Evolutionary conservation across 176 grass and related monocot species (phyloP).

Genomic region (Puya raimondii): DNA sequence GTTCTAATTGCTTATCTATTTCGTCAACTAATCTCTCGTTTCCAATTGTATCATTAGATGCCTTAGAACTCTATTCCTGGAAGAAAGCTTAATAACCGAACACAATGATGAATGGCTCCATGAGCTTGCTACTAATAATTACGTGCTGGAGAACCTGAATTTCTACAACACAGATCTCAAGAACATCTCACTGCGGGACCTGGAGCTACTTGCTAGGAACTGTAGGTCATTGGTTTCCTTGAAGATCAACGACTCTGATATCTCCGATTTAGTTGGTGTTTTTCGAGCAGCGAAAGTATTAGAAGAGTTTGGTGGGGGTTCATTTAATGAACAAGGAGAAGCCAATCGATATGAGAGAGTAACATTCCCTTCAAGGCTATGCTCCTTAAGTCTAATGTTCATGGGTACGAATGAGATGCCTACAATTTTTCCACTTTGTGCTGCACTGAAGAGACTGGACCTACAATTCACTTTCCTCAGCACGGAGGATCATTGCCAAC

Average conservation of each 20-base stretch:
- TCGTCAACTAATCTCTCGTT: conserved; percentile 17
- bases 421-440: conserved; percentile 9
- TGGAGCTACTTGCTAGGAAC: conserved; percentile 72
- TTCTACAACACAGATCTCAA: conserved; percentile 83
- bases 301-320: conserved; percentile 81
- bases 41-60: conserved; percentile 36
- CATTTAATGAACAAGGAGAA: conserved; percentile 55
- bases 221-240: conserved; percentile 73
- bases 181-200: conserved; percentile 41
- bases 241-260: conserved; percentile 77
- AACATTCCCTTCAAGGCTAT: conserved; percentile 52
- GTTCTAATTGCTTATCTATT: not conserved
- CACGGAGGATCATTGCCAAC: conserved; percentile 22
- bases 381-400: conserved; percentile 2
- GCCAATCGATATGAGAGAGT: conserved; percentile 40
- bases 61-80: conserved; percentile 62
- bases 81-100: conserved; percentile 50
- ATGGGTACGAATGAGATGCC: conserved; percentile 16
- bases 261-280: conserved; percentile 55
- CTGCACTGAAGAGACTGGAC: conserved; percentile 13
- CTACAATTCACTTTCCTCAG: conserved; percentile 14
- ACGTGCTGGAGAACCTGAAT: conserved; percentile 62
- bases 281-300: conserved; percentile 47
- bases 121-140: conserved; percentile 62
- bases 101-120: conserved; percentile 60